Conservation (phyloP, 768 basidiomycete genomes). For the Boletus speciosus region DNA sequence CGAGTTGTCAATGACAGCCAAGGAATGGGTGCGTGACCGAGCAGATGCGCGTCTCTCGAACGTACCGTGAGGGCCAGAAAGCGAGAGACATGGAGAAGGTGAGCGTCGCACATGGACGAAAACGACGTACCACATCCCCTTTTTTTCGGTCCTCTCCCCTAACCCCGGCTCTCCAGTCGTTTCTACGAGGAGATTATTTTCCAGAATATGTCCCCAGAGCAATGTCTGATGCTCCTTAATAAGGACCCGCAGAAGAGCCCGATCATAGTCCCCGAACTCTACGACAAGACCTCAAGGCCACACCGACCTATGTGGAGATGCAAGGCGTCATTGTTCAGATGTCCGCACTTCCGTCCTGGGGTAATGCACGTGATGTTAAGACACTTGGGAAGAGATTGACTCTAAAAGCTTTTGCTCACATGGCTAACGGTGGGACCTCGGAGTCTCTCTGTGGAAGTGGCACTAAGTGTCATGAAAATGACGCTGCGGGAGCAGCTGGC, state of each 20-base stretch:
- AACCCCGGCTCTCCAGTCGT: slow-evolving; percentile 44
- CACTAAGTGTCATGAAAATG: slow-evolving; percentile 26
- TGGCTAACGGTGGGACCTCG: slow-evolving; percentile 14
- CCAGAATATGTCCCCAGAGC: slow-evolving; percentile 46
- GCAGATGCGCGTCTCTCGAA: neutral
- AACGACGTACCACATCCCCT: too few relatives aligned
- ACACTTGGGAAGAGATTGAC: slow-evolving; percentile 51
- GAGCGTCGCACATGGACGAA: too few relatives aligned
- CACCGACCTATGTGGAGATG: slow-evolving; percentile 27
- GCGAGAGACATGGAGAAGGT: too few relatives aligned
- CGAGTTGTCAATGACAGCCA: too few relatives aligned
- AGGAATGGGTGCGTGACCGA: too few relatives aligned
- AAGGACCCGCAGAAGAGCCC: slow-evolving; percentile 44
- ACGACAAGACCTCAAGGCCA: slow-evolving; percentile 7
- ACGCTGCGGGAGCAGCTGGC: slow-evolving; percentile 24
- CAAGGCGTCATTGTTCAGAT: slow-evolving; percentile 38
- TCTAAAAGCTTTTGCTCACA: slow-evolving; percentile 34
- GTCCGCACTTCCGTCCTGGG: slow-evolving; percentile 46
- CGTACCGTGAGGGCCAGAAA: neutral
- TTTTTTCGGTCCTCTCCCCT: slow-evolving; percentile 22
- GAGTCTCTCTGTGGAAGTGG: slow-evolving; percentile 30
- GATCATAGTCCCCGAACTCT: slow-evolving; percentile 37
- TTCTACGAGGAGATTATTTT: slow-evolving; percentile 64
- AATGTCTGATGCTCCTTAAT: slow-evolving; percentile 51
- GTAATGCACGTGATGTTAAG: slow-evolving; percentile 14